Evolutionary conservation across 2,329 filamentous ascomycete genomes (phyloP), one percentile per base, ranked within the genome.

Genomic region (Karstenula rhodostoma): DNA sequence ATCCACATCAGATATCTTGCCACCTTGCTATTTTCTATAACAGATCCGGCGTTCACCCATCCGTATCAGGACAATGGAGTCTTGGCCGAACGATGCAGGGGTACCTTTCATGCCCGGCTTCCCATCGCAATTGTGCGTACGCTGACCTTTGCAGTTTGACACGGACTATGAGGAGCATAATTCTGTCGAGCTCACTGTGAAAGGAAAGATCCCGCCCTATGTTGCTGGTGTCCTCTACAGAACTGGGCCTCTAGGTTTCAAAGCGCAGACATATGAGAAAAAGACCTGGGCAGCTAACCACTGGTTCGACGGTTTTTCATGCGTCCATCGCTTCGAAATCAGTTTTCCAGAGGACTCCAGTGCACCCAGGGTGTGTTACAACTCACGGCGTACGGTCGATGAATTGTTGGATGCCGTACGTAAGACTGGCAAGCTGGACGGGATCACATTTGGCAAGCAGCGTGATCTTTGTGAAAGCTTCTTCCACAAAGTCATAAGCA

Each of bases 301-400:
- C 74, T 95, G 92, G 92, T 95, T 95, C 67, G 92, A 95, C 72
- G 90, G 90, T 6, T 87, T 93, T 60, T 85, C 87, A 3, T 86
- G 91, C 57, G 82, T 87, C 0, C 90, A 94, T 77, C 87, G 86
- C 29, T 94, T 94, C 72, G 84, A 92, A 59, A 90, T 94, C 33
- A 71, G 74, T 42, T 69, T 87, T 3, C 73, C 83, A 0, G 68
- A 77, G 3, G 66, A 72, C 0, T 59, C 77, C 19, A 71, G 70
- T 17, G 56, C 69, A 60, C 29, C 71, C 10, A 78, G 80, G 35
- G 89, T 94, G 2, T 80, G 84, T 25, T 94, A 94, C 74, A 89
- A 89, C 7, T 95, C 91, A 1, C 84, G 90, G 12, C 84, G 87
- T 23, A 89, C 90, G 54, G 86, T 86, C 0, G 87, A 94, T 57